Base-by-base conservation (phyloP, 495 filamentous ascomycete genomes). In the Penicillium fimorum region DNA sequence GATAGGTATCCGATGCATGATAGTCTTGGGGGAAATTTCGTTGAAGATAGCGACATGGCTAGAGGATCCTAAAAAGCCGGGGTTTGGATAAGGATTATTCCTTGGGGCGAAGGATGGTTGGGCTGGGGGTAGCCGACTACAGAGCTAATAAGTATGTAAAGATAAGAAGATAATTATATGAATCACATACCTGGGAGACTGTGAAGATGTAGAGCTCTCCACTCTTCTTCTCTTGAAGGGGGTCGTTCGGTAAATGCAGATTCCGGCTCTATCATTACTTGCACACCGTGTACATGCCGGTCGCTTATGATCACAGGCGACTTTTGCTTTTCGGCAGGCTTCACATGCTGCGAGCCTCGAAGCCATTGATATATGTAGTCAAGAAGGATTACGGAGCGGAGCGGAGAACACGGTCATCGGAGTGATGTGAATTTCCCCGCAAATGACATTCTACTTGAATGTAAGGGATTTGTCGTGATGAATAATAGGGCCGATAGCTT, bases 21-120 rank as follows among this genome's bases (percentile, higher is more conserved):
- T 65, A 61, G 11, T 56, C 57, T 42, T 69, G 63, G 63, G 55
- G 5, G 63, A 60, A 33, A 78, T 69, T 53, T 78, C 70, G n/a
- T 71, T 69, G 47, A 76, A 73, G 32, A 78, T 74, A 12, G 72
- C 67, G 15, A 63, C 66, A 65, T 76, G 72, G 45, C 73, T 76
- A 5, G 73, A 75, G 15, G 67, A 70, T 11, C 74, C 75, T 29
- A 76, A 54, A 58, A 68, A 76, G 9, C 75, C 75, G 3, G 75
- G 75, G 44, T 78, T 78, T 2, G 74, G 75, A 55, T 76, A 76
- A 20, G 63, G 64, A 45, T 67, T 70, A 32, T 59, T 63, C 30
- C 63, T 61, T 29, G 65, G 56, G 12, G 45, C 59, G 38, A 60
- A 65, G 10, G 66, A 64, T n/a, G 67, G 58, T 22, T 47, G 52